phyloP scores from a whole-genome alignment of 805 yeast genomes.

The Yamadazyma akitaensis region DNA sequence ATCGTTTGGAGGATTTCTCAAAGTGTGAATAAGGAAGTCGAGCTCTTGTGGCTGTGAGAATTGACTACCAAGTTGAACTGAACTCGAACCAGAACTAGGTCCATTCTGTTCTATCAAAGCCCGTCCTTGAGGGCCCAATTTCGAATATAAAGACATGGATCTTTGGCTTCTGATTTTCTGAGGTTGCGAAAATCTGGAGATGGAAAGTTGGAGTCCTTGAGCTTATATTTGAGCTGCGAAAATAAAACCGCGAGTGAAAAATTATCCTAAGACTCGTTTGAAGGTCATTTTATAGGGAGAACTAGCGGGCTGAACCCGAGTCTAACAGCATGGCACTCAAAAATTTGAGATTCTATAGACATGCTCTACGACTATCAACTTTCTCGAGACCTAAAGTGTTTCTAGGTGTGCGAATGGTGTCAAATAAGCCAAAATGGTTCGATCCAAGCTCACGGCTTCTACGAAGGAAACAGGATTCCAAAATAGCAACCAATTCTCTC shows the following conservation, averaged over 20 bases:
- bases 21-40: conserved; percentile 45
- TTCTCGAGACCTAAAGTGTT: not conserved
- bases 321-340: not conserved
- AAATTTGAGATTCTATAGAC: not conserved
- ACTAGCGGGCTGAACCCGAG: not conserved
- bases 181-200: not conserved
- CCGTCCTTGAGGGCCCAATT: conserved; percentile 15
- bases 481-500: not conserved
- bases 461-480: not conserved
- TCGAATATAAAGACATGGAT: conserved; percentile 14
- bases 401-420: not conserved
- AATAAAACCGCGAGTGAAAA: not conserved
- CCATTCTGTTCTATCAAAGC: conserved; percentile 1
- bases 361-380: not conserved
- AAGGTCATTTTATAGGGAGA: not conserved
- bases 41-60: conserved; percentile 35
- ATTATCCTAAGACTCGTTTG: not conserved
- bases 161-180: conserved; percentile 8
- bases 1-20: conserved; percentile 37
- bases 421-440: conserved; percentile 4
- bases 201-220: not conserved
- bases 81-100: not conserved
- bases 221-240: not conserved
- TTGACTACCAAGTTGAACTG: not conserved
- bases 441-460: not conserved